Base-by-base conservation (phyloP, 1,139 yeast species). In the Taphrina communis region DNA sequence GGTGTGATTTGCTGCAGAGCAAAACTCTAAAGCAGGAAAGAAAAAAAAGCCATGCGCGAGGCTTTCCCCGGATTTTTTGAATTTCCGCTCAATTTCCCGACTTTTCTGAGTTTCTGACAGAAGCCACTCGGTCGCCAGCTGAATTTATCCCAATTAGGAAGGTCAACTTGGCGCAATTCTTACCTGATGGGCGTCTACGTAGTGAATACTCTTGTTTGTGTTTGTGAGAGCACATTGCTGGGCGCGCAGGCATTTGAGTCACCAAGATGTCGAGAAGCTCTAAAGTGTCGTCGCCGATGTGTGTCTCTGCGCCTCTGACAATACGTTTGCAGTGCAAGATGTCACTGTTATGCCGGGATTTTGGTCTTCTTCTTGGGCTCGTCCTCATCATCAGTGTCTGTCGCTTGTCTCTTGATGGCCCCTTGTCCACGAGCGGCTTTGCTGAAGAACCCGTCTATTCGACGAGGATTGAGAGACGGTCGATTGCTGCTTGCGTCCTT, bases 401-500 rank as follows among this genome's bases (percentile, higher is more conserved):
- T 51, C 14, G 61, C 60, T n/a, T 39, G 44, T 35, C 67, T 48
- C 48, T 63, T 63, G 8, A 35, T 35, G 12, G 67, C 53, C 8
- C 67, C 67, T 55, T 63, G 67, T 14, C 67, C 67, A n/a, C 44
- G 44, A 25, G 44, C 67, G 19, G 55, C 42, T 21, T 63, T 63
- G 38, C 61, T 53, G 48, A 63, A 63, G 48, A 63, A 63, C 21
- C 67, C 67, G 39, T 63, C 67, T 6, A 63, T 63, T 11, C 67
- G 67, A 2, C 56, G 42, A 9, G 59, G 67, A 46, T 63, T 63
- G 12, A 63, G 31, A 6, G 51, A 46, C 21, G 60, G 67, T 12
- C 67, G 41, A 36, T 63, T 53, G 56, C 67, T 63, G 61, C 67
- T 63, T n/a, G 67, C 67, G 31, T 63, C 67, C 21, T 63, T 63